Conservation (phyloP, 2,329 filamentous ascomycete species). For the Fusarium sp. region DNA sequence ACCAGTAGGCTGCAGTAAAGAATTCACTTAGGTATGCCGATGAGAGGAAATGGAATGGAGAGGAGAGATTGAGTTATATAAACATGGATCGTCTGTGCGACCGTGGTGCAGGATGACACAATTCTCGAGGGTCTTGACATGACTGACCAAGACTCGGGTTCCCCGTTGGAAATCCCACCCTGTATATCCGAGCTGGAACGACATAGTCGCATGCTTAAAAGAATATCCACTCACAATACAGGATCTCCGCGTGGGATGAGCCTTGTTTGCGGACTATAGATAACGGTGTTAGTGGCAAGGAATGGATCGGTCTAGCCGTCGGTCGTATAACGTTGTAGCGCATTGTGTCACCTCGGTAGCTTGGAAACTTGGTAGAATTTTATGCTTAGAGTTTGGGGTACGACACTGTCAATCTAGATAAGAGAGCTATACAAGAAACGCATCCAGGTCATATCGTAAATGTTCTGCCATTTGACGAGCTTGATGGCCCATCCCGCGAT, state of each 20-base stretch:
- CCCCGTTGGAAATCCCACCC: not conserved
- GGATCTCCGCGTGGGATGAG: not conserved
- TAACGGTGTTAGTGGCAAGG: not conserved
- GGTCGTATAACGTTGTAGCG: not conserved
- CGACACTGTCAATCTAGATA: accelerated
- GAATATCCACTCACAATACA: accelerated
- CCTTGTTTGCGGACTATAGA: not conserved
- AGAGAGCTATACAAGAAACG: not conserved
- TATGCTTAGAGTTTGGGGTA: accelerated
- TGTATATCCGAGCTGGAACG: not conserved
- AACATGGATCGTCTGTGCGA: not conserved
- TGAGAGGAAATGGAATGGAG: not conserved
- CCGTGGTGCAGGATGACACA: constrained; percentile 19
- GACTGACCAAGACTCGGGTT: not conserved
- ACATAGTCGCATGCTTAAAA: not conserved
- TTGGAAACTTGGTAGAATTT: accelerated
- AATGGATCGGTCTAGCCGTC: not conserved
- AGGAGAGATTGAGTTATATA: constrained; percentile 8
- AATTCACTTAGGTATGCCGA: not conserved
- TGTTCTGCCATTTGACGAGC: accelerated
- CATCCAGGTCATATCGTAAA: accelerated
- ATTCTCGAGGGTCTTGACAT: constrained; percentile 1
- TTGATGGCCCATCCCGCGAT: too few relatives aligned
- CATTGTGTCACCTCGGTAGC: not conserved
- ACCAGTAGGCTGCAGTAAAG: too few relatives aligned